These are phyloP conservation scores for Stylosanthes scabra DNA, from an alignment of 331 rosid genomes.

Conservation along the genomic window DNA sequence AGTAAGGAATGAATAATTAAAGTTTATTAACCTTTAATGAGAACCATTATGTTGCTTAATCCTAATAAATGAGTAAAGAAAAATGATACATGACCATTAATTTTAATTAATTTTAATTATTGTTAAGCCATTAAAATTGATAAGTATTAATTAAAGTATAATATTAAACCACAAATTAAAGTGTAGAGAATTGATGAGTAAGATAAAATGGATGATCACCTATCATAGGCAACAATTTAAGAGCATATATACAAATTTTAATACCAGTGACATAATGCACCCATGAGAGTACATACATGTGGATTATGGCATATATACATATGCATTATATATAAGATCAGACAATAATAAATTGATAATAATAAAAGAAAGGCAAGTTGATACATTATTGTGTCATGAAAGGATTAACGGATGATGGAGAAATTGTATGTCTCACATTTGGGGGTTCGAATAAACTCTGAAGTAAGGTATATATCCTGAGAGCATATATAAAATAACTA, in stretches of 20 bases:
- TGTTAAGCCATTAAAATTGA: too few species aligned
- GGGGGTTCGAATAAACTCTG: too few species aligned
- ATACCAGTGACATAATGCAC: constrained; percentile 25
- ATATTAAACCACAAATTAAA: too few species aligned
- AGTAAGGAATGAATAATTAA: neutral
- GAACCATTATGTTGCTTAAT: neutral
- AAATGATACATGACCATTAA: too few species aligned
- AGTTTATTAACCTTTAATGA: neutral
- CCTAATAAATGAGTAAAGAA: too few species aligned
- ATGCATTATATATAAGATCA: constrained; percentile 9
- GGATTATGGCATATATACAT: constrained; percentile 21
- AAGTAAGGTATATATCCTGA: neutral
- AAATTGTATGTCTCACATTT: constrained; percentile 27
- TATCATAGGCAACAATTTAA: constrained; percentile 30
- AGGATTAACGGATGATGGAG: constrained; percentile 20
- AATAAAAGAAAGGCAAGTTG: constrained; percentile 19
- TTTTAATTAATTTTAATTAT: too few species aligned
- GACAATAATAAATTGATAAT: neutral
- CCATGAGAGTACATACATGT: constrained; percentile 24
- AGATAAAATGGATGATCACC: too few species aligned
- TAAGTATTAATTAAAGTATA: too few species aligned
- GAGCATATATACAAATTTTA: neutral
- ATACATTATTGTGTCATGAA: constrained; percentile 38
- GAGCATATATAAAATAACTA: too few species aligned
- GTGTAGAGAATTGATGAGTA: too few species aligned